A percentile compares a stretch with the other conserved stretches of the same genome.
These are phyloP conservation scores for Lantana camara DNA, from an alignment of 257 asterid genomes.

Conservation along the genomic window DNA sequence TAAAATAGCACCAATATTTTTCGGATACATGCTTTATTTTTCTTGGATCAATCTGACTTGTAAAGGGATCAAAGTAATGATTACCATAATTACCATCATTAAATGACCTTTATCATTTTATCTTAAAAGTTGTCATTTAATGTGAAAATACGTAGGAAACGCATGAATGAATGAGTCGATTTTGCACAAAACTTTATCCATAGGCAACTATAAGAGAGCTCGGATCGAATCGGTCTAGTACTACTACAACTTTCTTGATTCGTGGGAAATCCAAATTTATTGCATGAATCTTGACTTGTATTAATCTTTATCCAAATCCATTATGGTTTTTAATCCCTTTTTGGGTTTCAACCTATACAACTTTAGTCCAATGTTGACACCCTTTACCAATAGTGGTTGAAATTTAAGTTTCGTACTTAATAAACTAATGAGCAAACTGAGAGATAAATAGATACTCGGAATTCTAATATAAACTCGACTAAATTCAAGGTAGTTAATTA, in stretches of 20 bases:
- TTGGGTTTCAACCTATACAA: not conserved
- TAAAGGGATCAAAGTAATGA: not conserved
- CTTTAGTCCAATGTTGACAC: not conserved
- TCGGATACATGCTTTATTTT: too few species aligned
- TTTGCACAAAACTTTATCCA: conserved; percentile 11
- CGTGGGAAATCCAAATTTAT: conserved; percentile 1
- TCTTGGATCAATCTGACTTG: too few species aligned
- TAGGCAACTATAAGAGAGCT: not conserved
- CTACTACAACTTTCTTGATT: not conserved
- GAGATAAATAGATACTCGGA: too few species aligned
- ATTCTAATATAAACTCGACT: too few species aligned
- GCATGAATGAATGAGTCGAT: not conserved
- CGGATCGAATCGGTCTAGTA: too few species aligned
- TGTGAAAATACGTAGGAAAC: not conserved
- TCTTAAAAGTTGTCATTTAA: not conserved
- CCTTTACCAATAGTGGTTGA: not conserved
- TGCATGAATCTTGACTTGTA: conserved; percentile 15
- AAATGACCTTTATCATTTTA: not conserved
- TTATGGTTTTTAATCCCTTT: too few species aligned
- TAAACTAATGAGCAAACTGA: too few species aligned
- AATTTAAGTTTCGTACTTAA: too few species aligned
- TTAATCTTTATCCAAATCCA: conserved; percentile 24
- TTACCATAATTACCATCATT: not conserved
- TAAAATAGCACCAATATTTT: too few species aligned
- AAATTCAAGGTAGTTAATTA: too few species aligned